Evolutionary conservation across 805 yeast species (phyloP).

Genomic region (Ogataea paradorogensis): DNA sequence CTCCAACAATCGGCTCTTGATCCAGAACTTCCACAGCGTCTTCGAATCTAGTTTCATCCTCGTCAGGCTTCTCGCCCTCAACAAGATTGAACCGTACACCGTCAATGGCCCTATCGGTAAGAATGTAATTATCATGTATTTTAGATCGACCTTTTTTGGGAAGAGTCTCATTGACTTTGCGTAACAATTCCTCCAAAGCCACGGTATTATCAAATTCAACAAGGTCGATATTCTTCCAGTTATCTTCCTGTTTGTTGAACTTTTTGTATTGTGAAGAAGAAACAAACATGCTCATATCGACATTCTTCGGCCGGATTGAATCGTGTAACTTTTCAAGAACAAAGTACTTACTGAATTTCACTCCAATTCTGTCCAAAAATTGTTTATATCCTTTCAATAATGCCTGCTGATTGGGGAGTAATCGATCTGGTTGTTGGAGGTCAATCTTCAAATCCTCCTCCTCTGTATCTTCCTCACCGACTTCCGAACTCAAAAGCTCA

Average conservation of each 20-base stretch:
- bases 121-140: conserved; percentile 49
- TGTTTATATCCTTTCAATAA: conserved; percentile 22
- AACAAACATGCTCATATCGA: conserved; percentile 8
- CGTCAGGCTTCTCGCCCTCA: conserved; percentile 5
- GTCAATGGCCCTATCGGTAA: conserved; percentile 49
- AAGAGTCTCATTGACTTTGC: conserved; percentile 25
- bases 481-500: conserved; percentile 40
- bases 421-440: conserved; percentile 17
- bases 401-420: conserved; percentile 32
- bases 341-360: conserved; percentile 8
- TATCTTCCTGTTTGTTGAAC: conserved; percentile 25
- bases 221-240: conserved; percentile 21
- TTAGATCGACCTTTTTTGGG: conserved; percentile 42
- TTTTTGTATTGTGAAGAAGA: conserved; percentile 15
- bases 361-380: conserved; percentile 19
- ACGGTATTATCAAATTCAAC: conserved; percentile 13
- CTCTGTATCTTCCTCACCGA: conserved; percentile 22
- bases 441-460: conserved; percentile 26
- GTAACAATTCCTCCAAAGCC: conserved; percentile 20
- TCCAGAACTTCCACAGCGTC: conserved; percentile 1
- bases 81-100: conserved; percentile 35
- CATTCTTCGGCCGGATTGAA: neutral
- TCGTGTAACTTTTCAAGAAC: neutral
- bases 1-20: neutral
- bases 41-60: conserved; percentile 1